Conservation (phyloP, 768 basidiomycete genomes). For the Mycena olivaceomarginata region DNA sequence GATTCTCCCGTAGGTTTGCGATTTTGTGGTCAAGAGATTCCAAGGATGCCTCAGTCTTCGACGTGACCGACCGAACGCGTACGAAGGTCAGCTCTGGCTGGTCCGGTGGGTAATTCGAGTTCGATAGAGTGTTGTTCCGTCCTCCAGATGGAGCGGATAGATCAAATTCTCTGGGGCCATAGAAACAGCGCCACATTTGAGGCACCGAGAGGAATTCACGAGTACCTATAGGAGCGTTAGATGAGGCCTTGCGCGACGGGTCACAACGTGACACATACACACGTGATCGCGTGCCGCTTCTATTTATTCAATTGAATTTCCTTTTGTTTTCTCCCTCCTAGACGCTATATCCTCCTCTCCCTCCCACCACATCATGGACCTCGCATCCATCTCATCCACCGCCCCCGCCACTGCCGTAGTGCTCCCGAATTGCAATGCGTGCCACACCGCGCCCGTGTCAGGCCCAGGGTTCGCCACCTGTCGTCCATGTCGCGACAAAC, state of each 20-base stretch:
- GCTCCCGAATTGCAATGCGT: constrained; percentile 16
- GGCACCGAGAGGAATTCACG: too few relatives aligned
- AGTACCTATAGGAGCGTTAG: too few relatives aligned
- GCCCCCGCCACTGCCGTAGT: not conserved
- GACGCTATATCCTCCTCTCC: not conserved
- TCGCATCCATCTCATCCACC: not conserved
- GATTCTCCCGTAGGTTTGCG: not conserved
- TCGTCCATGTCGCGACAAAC: constrained; percentile 33
- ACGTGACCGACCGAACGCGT: not conserved
- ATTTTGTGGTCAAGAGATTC: not conserved
- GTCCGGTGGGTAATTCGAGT: not conserved
- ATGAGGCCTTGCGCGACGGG: too few relatives aligned
- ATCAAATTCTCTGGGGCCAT: too few relatives aligned
- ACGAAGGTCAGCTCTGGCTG: not conserved
- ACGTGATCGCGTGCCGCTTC: not conserved
- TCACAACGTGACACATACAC: too few relatives aligned
- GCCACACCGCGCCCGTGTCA: constrained; percentile 26
- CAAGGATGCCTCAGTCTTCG: not conserved
- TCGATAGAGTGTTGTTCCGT: not conserved
- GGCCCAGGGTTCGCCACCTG: constrained; percentile 22
- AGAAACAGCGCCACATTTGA: too few relatives aligned
- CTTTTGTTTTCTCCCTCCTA: too few relatives aligned
- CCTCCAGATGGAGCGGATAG: too few relatives aligned
- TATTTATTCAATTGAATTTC: not conserved
- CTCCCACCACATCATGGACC: not conserved